Evolutionary conservation across 768 basidiomycete genomes (phyloP).

Genomic region (Xerocomellus intermedius): DNA sequence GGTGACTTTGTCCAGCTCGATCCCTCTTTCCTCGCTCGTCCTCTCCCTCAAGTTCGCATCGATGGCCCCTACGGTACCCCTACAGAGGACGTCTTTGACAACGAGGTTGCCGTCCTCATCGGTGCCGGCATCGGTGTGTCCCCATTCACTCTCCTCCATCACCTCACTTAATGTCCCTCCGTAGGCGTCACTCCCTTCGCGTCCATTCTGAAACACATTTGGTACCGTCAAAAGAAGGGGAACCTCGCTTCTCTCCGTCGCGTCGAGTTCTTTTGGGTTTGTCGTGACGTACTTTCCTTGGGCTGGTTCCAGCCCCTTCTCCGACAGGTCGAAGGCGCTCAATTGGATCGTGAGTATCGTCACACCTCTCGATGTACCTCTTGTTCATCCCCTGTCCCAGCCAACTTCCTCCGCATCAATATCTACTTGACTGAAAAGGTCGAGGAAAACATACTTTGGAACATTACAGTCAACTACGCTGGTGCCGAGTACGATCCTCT

Average conservation of each 20-base stretch:
- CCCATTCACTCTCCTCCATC: background rate
- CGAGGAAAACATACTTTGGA: conserved; percentile 85
- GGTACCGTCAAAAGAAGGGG: conserved; percentile 85
- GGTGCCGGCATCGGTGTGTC: conserved; percentile 87
- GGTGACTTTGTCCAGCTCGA: conserved; percentile 85
- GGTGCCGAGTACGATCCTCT: conserved; percentile 86
- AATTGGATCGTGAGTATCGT: conserved; percentile 73
- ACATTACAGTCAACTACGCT: conserved; percentile 84
- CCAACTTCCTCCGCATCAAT: conserved; percentile 90
- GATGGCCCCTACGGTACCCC: conserved; percentile 95
- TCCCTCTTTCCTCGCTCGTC: conserved; percentile 41
- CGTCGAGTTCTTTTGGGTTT: conserved; percentile 95
- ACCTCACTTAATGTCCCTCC: background rate
- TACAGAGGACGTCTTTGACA: conserved; percentile 84
- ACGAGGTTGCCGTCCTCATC: conserved; percentile 86
- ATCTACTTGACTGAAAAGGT: conserved; percentile 89
- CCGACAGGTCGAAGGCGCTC: conserved; percentile 84
- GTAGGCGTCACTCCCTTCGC: conserved; percentile 91
- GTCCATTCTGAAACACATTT: conserved; percentile 92
- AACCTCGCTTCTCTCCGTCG: conserved; percentile 76
- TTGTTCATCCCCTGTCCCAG: conserved; percentile 38
- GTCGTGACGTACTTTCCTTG: conserved; percentile 93
- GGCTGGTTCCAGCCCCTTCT: conserved; percentile 94
- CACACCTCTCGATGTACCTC: background rate
- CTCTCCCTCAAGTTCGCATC: conserved; percentile 70